Evolutionary conservation across 352 stramenopile genomes (phyloP).

Genomic region (Phytopythium boreale): DNA sequence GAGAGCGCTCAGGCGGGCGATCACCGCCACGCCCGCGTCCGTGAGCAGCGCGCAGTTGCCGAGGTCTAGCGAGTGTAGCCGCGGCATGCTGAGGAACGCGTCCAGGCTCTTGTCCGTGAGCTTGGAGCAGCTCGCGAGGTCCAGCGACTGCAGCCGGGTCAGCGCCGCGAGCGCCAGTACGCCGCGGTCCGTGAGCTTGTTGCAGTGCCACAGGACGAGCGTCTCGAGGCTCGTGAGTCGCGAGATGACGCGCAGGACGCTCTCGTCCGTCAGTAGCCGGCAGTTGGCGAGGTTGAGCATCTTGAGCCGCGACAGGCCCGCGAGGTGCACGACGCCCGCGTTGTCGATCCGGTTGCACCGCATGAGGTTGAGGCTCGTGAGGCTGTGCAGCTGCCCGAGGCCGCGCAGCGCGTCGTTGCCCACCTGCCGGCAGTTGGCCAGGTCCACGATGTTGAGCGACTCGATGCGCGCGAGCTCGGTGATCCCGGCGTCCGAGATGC

Average conservation of each 20-base stretch:
- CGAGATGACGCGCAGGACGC: slow-evolving; percentile 30
- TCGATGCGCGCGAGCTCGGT: slow-evolving; percentile 33
- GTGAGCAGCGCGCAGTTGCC: slow-evolving; percentile 79
- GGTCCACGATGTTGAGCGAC: slow-evolving; percentile 57
- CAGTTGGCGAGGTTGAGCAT: slow-evolving; percentile 83
- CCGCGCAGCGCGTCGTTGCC: slow-evolving; percentile 57
- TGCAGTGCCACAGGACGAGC: slow-evolving; percentile 83
- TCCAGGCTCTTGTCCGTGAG: slow-evolving; percentile 52
- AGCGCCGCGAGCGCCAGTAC: slow-evolving; percentile 37
- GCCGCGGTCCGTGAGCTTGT: slow-evolving; percentile 73
- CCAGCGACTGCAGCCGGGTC: slow-evolving; percentile 55
- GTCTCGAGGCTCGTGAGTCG: slow-evolving; percentile 49
- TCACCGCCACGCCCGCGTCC: slow-evolving; percentile 46
- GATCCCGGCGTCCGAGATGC: slow-evolving; percentile 59
- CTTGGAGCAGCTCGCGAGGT: slow-evolving; percentile 73
- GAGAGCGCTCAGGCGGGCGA: slow-evolving; percentile 47
- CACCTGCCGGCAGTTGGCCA: slow-evolving; percentile 74
- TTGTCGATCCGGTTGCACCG: slow-evolving; percentile 75
- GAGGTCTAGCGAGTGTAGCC: slow-evolving; percentile 68
- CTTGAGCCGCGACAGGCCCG: slow-evolving; percentile 40
- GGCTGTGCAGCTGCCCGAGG: slow-evolving; percentile 45
- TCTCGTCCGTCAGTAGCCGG: slow-evolving; percentile 64
- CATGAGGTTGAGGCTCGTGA: slow-evolving; percentile 81
- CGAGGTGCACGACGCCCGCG: slow-evolving; percentile 39
- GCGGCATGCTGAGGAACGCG: slow-evolving; percentile 47